Evolutionary conservation across 2,329 filamentous ascomycete species (phyloP).

Genomic region (Pyricularia sp.): DNA sequence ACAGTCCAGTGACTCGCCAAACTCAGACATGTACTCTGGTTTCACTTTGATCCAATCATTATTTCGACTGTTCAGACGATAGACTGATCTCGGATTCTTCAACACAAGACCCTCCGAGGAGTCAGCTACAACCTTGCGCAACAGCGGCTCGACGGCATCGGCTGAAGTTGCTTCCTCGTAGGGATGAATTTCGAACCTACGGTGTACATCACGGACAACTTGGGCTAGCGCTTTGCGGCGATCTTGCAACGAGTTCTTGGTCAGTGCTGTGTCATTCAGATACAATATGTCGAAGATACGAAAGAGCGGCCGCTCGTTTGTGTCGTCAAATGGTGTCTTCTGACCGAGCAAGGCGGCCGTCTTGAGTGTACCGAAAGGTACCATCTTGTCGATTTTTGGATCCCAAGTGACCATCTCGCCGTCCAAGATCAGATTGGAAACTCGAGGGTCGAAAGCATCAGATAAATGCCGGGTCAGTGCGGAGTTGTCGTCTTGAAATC

Average conservation of each 20-base stretch:
- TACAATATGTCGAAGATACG: constrained; percentile 86
- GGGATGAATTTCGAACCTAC: constrained; percentile 71
- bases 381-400: constrained; percentile 67
- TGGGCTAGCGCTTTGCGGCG: constrained; percentile 61
- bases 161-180: constrained; percentile 53
- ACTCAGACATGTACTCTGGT: constrained; percentile 95
- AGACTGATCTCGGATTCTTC: constrained; percentile 83
- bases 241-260: constrained; percentile 70
- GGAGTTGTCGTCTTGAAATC: constrained; percentile 59
- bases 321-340: constrained; percentile 51
- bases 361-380: constrained; percentile 86
- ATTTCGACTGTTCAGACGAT: constrained; percentile 77
- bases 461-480: constrained; percentile 70
- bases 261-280: constrained; percentile 69
- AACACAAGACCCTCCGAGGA: constrained; percentile 82
- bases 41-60: constrained; percentile 99
- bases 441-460: constrained; percentile 61
- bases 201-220: constrained; percentile 55
- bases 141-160: constrained; percentile 62
- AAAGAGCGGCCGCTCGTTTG: constrained; percentile 62
- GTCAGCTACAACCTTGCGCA: constrained; percentile 75
- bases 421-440: constrained; percentile 81
- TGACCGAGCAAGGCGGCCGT: constrained; percentile 74
- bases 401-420: constrained; percentile 99
- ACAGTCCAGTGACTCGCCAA: constrained; percentile 85